Evolutionary conservation across 257 asterid species (phyloP).

Genomic region (Marsdenia floribunda): DNA sequence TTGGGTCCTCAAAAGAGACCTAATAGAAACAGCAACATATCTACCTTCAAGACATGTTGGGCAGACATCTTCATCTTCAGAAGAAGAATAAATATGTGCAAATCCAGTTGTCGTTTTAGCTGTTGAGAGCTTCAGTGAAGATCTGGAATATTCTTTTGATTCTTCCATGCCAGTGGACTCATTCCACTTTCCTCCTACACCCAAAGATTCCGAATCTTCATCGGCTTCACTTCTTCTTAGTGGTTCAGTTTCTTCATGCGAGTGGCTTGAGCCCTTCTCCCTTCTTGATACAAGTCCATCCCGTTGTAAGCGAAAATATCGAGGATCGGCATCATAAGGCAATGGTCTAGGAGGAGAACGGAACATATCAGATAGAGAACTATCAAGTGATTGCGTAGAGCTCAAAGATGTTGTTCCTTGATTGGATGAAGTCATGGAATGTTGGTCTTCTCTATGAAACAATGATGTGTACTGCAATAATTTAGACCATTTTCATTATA

Average conservation of each 20-base stretch:
- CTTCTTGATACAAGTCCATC: constrained; percentile 68
- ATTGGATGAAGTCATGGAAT: constrained; percentile 45
- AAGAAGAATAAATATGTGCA: constrained; percentile 59
- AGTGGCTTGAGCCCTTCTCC: constrained; percentile 82
- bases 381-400: constrained; percentile 57
- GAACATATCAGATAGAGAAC: constrained; percentile 69
- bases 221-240: constrained; percentile 56
- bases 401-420: constrained; percentile 54
- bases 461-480: constrained; percentile 61
- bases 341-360: constrained; percentile 93
- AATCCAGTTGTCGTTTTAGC: constrained; percentile 44
- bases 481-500: constrained; percentile 15
- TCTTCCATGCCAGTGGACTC: constrained; percentile 51
- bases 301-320: constrained; percentile 59
- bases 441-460: constrained; percentile 63
- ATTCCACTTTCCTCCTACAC: constrained; percentile 53
- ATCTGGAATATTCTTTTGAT: constrained; percentile 52
- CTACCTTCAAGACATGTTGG: constrained; percentile 97
- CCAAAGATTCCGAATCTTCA: constrained; percentile 54
- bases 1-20: background rate
- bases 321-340: constrained; percentile 85
- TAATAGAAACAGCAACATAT: background rate
- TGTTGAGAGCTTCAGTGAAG: constrained; percentile 43
- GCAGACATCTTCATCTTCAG: constrained; percentile 92
- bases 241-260: constrained; percentile 71